A percentile compares a stretch with the other conserved stretches of the same genome.
These are phyloP conservation scores for Oryza australiensis DNA, from an alignment of 176 grass and related monocot genomes.

Conservation along the genomic window DNA sequence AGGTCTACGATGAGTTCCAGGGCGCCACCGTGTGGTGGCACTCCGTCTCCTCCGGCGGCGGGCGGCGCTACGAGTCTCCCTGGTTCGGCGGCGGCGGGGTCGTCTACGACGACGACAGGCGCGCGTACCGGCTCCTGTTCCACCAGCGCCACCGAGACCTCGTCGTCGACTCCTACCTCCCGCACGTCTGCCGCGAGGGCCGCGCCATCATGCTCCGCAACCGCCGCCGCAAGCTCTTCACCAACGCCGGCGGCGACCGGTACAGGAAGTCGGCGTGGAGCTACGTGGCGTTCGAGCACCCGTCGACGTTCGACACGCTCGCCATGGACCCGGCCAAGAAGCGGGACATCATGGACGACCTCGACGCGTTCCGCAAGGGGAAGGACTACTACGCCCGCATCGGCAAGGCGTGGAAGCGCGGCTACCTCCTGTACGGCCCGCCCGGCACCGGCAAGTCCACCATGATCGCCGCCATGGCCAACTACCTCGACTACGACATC, in stretches of 20 bases:
- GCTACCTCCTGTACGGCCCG: conserved; percentile 43
- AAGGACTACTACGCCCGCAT: conserved; percentile 28
- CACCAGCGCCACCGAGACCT: conserved; percentile 32
- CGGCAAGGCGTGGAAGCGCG: conserved; percentile 51
- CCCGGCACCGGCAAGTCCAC: conserved; percentile 52
- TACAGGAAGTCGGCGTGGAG: conserved; percentile 18
- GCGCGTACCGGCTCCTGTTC: conserved; percentile 31
- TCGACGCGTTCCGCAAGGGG: conserved; percentile 2
- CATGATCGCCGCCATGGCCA: conserved; percentile 50
- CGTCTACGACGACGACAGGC: background rate
- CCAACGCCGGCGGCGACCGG: conserved; percentile 12
- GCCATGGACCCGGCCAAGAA: conserved; percentile 42
- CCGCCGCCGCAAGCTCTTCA: conserved; percentile 45
- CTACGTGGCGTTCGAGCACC: conserved; percentile 48
- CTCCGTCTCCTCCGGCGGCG: background rate
- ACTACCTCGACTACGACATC: conserved; percentile 45
- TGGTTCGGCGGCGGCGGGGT: background rate
- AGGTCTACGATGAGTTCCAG: conserved; percentile 45
- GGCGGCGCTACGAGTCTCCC: background rate
- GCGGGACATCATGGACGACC: conserved; percentile 29
- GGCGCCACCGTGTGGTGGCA: conserved; percentile 24
- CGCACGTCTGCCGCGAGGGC: conserved; percentile 21
- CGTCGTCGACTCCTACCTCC: conserved; percentile 32
- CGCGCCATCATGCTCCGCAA: conserved; percentile 18
- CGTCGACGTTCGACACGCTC: conserved; percentile 37